Percentiles rank a stretch among this genome's conserved stretches.
Evolutionary conservation across 257 asterid genomes (phyloP).

Genomic region (Gentiana dahurica): DNA sequence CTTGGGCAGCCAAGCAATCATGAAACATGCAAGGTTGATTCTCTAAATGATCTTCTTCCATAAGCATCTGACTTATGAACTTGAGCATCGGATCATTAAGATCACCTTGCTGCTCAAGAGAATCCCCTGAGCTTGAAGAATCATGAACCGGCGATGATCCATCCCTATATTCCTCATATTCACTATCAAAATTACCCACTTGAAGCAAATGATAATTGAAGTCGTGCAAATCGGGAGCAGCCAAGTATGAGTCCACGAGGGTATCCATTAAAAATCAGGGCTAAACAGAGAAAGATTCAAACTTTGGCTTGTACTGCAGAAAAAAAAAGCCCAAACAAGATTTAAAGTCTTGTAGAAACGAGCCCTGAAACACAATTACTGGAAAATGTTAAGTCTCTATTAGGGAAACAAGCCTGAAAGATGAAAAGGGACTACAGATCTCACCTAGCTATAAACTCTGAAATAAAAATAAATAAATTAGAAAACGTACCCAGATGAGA

Average conservation of each 20-base stretch:
- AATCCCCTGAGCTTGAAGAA: conserved; percentile 3
- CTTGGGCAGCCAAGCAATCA: conserved; percentile 56
- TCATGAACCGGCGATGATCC: neutral
- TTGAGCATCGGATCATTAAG: conserved; percentile 45
- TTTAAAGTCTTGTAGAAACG: no score
- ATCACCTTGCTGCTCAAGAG: conserved; percentile 31
- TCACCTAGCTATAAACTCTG: no score
- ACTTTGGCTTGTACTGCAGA: neutral
- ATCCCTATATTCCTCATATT: neutral
- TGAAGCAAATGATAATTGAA: neutral
- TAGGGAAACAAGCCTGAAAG: no score
- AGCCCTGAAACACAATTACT: no score
- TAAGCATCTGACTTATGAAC: conserved; percentile 48
- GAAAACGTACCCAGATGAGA: no score
- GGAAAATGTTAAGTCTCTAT: no score
- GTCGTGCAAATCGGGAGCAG: conserved; percentile 3
- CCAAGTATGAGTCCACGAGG: conserved; percentile 2
- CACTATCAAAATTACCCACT: neutral
- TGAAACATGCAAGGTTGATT: conserved; percentile 39
- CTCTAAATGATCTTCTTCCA: conserved; percentile 62
- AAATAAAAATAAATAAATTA: no score
- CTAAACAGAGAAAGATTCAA: neutral
- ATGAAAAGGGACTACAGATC: no score
- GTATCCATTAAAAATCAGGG: conserved; percentile 1
- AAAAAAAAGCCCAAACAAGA: no score